Conservation (phyloP, 306 rosid species). For the Lathyrus oleraceus region DNA sequence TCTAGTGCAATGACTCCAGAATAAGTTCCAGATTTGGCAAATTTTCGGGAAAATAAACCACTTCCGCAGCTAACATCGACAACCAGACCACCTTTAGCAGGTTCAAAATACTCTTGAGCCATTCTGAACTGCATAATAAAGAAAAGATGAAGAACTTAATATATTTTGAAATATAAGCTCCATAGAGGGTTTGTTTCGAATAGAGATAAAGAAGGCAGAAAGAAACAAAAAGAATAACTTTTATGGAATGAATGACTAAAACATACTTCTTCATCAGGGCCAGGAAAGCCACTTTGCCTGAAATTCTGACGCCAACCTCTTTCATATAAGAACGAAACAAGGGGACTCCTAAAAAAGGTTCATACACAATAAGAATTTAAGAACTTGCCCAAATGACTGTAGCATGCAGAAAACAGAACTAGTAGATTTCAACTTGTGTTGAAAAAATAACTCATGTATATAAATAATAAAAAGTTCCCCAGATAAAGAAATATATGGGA, state of each 20-base stretch:
- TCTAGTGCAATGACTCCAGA: conserved; percentile 83
- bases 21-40: conserved; percentile 68
- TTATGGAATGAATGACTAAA: not conserved
- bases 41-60: conserved; percentile 87
- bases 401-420: conserved; percentile 16
- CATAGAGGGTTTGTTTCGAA: not conserved
- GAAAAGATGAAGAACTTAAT: not conserved
- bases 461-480: not conserved
- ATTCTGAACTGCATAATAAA: conserved; percentile 66
- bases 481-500: not conserved
- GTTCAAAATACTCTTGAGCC: conserved; percentile 82
- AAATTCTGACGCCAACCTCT: conserved; percentile 99
- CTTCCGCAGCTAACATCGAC: conserved; percentile 95
- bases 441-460: not conserved
- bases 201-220: not conserved
- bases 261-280: conserved; percentile 90
- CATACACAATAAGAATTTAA: conserved; percentile 31
- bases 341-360: conserved; percentile 69
- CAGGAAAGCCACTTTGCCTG: conserved; percentile 82
- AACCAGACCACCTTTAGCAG: conserved; percentile 74
- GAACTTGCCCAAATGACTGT: conserved; percentile 30
- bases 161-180: not conserved
- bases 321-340: conserved; percentile 91
- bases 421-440: conserved; percentile 19
- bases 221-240: not conserved